Evolutionary conservation across 345 rosid genomes (phyloP), one percentile per base, ranked within the genome.

Genomic region (Gossypium thurberi): DNA sequence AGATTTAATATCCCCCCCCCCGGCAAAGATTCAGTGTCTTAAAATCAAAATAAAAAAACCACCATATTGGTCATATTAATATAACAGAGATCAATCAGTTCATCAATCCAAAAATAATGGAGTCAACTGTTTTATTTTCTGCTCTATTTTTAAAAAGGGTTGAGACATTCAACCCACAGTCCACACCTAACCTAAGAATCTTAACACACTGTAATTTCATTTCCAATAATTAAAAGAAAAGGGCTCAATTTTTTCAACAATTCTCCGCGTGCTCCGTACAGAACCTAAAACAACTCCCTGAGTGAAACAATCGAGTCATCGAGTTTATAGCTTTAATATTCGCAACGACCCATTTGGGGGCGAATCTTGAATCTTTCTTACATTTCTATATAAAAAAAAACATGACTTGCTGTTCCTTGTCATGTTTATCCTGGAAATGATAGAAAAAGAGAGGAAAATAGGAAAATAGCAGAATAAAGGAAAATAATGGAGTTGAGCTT

Each of bases 401-500:
- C 74, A 52, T 8, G 20, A 37, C 26, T 65, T 3, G 46, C 71
- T 18, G 33, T 80, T 77, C 66, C 20, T 76, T 78, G 12, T 64
- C 73, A 73, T 77, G 70, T 70, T 69, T 74, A 75, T 81, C 79
- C 73, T 59, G 70, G 71, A 12, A 48, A 78, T 77, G 79, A 53
- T 75, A 42, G 65, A 61, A 25, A 58, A 25, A 25, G 13, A 58
- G 55, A 37, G 10, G 10, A 12, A 57, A 40, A 37, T 3, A 42
- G 25, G 11, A 25, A 17, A 50, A 33, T 33, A 33, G 40, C 4
- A 33, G 40, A 47, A 43, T 17, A 25, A 20, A 42, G 14, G 65
- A 53, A 40, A 37, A 72, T 61, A 62, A 89, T 92, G 98, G 88
- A 85, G 65, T 73, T 87, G 75, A 84, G 88, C 82, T 77, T 92